Evolutionary conservation across 768 basidiomycete species (phyloP).

Genomic region (Calocera cornea): DNA sequence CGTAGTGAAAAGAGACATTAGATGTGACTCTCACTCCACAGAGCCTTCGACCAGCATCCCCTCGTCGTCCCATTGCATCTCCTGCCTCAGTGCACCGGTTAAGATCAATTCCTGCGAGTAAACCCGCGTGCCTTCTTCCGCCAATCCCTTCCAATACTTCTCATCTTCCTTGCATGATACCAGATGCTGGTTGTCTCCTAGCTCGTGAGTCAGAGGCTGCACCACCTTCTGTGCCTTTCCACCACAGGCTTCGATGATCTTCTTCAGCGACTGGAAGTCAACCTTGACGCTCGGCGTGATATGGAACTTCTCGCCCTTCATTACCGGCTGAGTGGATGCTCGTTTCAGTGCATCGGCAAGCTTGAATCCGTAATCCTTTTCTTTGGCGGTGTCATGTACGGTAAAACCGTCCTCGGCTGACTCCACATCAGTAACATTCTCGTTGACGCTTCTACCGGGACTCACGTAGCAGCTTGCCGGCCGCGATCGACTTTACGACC

Average conservation of each 20-base stretch:
- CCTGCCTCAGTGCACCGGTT: slow-evolving; percentile 48
- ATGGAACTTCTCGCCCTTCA: slow-evolving; percentile 58
- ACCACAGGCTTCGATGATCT: slow-evolving; percentile 54
- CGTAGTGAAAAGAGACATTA: too few relatives aligned
- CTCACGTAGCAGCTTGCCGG: slow-evolving; percentile 51
- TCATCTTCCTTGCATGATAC: slow-evolving; percentile 54
- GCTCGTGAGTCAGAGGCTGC: not conserved
- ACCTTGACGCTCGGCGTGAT: slow-evolving; percentile 52
- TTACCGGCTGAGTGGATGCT: slow-evolving; percentile 43
- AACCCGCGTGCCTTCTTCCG: slow-evolving; percentile 37
- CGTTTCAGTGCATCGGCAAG: slow-evolving; percentile 46
- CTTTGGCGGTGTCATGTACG: slow-evolving; percentile 46
- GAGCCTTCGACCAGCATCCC: not conserved
- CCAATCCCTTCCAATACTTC: slow-evolving; percentile 52
- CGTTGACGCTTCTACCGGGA: slow-evolving; percentile 13
- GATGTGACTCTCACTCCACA: not conserved
- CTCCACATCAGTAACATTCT: not conserved
- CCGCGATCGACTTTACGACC: slow-evolving; percentile 46
- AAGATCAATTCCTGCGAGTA: slow-evolving; percentile 59
- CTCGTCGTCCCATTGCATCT: slow-evolving; percentile 47
- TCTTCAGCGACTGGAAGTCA: slow-evolving; percentile 43
- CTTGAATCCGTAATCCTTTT: slow-evolving; percentile 52
- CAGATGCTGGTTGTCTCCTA: slow-evolving; percentile 38
- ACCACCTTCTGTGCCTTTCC: slow-evolving; percentile 43
- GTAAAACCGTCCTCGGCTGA: slow-evolving; percentile 51